These are phyloP conservation scores for Secale cereale DNA, from an alignment of 176 grass and related monocot genomes.

Conservation along the genomic window DNA sequence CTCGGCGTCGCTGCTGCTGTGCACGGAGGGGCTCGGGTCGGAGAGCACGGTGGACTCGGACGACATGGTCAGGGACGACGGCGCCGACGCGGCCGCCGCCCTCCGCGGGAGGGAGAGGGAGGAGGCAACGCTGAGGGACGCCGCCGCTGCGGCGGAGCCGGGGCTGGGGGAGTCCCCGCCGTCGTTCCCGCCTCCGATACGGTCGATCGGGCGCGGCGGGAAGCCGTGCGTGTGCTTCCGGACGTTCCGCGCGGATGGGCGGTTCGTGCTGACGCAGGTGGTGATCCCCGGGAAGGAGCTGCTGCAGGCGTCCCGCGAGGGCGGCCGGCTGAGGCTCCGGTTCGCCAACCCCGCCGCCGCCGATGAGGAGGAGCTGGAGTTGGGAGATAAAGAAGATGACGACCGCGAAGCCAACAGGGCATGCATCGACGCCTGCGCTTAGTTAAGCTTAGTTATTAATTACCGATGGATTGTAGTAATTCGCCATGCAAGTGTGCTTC, in stretches of 20 bases:
- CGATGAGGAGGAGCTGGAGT: neutral
- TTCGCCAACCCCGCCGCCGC: slow-evolving; percentile 17
- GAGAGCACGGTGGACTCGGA: slow-evolving; percentile 71
- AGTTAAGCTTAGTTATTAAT: too few relatives aligned
- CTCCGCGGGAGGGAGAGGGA: neutral
- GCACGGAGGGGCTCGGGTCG: slow-evolving; percentile 82
- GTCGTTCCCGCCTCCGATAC: slow-evolving; percentile 68
- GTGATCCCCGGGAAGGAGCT: slow-evolving; percentile 66
- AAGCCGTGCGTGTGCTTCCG: slow-evolving; percentile 64
- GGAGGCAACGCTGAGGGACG: neutral
- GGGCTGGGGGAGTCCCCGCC: neutral
- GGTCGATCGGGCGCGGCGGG: slow-evolving; percentile 55
- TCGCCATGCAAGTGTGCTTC: neutral
- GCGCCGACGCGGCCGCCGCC: neutral
- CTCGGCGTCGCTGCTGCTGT: slow-evolving; percentile 40
- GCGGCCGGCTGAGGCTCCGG: slow-evolving; percentile 50
- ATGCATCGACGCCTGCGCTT: slow-evolving; percentile 8
- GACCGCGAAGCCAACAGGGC: neutral
- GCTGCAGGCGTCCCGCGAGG: slow-evolving; percentile 48
- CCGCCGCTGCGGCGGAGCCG: neutral
- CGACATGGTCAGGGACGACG: slow-evolving; percentile 42
- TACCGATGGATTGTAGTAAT: neutral
- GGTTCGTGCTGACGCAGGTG: slow-evolving; percentile 71
- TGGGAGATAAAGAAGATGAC: neutral
- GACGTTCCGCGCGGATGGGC: slow-evolving; percentile 43